A percentile compares a stretch with the other conserved stretches of the same genome.
Conservation (phyloP, 495 filamentous ascomycete species). For the Neurospora sp. region DNA sequence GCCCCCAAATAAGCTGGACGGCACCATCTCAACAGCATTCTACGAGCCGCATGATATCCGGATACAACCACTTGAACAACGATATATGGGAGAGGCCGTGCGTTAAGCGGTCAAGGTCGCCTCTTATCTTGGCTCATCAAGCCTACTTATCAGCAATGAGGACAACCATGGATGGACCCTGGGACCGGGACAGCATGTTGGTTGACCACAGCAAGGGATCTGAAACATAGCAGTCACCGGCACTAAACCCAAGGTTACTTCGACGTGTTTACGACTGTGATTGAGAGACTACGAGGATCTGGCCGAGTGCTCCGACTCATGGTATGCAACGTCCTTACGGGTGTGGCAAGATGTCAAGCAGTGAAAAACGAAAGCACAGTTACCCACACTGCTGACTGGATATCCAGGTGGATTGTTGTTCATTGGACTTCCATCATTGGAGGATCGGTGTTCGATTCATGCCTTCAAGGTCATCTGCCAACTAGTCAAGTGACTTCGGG, state of each 20-base stretch:
- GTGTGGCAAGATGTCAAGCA: neutral
- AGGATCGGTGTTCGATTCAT: neutral
- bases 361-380: neutral
- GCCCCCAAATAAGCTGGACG: neutral
- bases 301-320: neutral
- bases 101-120: neutral
- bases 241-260: neutral
- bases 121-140: neutral
- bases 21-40: neutral
- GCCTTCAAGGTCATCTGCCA: neutral
- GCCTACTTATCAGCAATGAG: neutral
- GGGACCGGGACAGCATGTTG: neutral
- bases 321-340: neutral
- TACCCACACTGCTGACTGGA: neutral
- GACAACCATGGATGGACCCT: neutral
- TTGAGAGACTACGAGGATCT: neutral
- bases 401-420: neutral
- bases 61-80: neutral
- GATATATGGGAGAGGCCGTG: neutral
- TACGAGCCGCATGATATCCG: neutral
- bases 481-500: neutral
- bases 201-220: neutral
- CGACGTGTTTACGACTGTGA: neutral
- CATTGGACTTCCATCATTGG: neutral
- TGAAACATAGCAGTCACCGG: neutral